A percentile compares a stretch with the other conserved stretches of the same genome.
Evolutionary conservation across 179 eudicot genomes (phyloP).

Genomic region (Spergularia azorica): DNA sequence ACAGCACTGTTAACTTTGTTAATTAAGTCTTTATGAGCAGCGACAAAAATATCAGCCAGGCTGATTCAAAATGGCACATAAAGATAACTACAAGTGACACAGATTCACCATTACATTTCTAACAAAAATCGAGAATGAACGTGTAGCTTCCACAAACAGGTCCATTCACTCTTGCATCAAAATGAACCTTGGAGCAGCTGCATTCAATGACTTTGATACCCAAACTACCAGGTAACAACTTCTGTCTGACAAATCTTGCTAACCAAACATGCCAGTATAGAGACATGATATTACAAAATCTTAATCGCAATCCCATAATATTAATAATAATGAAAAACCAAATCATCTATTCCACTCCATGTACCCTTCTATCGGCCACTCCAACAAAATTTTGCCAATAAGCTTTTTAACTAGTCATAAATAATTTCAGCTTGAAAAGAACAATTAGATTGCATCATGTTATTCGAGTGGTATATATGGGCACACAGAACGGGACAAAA

Average conservation of each 20-base stretch:
- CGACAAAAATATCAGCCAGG: background rate
- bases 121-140: background rate
- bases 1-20: conserved; percentile 14
- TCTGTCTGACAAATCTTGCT: background rate
- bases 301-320: background rate
- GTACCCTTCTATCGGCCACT: no score
- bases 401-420: no score
- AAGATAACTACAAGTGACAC: background rate
- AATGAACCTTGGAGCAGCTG: background rate
- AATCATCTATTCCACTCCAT: no score
- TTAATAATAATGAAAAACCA: no score
- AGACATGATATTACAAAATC: background rate
- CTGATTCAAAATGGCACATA: background rate
- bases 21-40: background rate
- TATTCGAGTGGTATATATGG: no score
- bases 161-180: background rate
- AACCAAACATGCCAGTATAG: background rate
- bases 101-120: background rate
- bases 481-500: no score
- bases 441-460: no score
- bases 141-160: background rate
- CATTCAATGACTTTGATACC: background rate
- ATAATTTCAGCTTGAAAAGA: no score
- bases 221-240: background rate
- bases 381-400: no score